Percentiles rank a stretch among this genome's conserved stretches.
Conservation (phyloP, 257 asterid genomes). For the Oldenlandia corymbosa region DNA sequence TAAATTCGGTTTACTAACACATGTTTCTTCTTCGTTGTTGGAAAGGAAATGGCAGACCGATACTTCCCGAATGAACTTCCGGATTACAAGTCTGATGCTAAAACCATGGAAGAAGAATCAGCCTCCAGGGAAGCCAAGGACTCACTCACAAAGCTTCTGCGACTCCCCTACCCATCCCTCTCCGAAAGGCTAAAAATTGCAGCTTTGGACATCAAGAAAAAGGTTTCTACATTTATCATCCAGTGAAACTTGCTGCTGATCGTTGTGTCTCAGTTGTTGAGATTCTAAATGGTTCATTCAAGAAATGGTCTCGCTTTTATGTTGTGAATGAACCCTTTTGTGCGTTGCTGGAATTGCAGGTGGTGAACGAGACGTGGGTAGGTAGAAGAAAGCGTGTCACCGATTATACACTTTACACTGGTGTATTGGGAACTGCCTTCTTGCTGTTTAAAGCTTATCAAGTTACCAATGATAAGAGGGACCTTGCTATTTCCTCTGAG, state of each 20-base stretch:
- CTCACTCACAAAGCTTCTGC: constrained; percentile 52
- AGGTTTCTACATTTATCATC: constrained; percentile 22
- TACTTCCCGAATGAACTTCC: constrained; percentile 66
- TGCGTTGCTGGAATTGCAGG: constrained; percentile 33
- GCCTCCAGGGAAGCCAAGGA: constrained; percentile 21
- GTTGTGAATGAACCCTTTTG: background rate
- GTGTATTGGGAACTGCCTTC: constrained; percentile 76
- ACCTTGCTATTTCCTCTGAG: constrained; percentile 54
- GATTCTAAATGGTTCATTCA: background rate
- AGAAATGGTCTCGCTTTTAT: background rate
- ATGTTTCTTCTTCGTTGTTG: too few relatives aligned
- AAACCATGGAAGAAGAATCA: constrained; percentile 18
- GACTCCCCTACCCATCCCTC: constrained; percentile 45
- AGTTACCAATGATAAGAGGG: constrained; percentile 40
- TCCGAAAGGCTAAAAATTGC: constrained; percentile 36
- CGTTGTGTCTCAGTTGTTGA: background rate
- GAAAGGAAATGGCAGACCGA: constrained; percentile 53
- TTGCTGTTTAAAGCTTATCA: constrained; percentile 74
- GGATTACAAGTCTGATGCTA: constrained; percentile 39
- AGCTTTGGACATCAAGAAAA: constrained; percentile 56
- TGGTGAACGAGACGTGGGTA: constrained; percentile 70
- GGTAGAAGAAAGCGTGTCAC: constrained; percentile 43
- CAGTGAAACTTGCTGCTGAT: background rate
- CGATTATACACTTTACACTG: constrained; percentile 65
- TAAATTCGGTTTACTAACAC: too few relatives aligned